phyloP scores from a whole-genome alignment of 345 rosid genomes.

The Citrus sp. region DNA sequence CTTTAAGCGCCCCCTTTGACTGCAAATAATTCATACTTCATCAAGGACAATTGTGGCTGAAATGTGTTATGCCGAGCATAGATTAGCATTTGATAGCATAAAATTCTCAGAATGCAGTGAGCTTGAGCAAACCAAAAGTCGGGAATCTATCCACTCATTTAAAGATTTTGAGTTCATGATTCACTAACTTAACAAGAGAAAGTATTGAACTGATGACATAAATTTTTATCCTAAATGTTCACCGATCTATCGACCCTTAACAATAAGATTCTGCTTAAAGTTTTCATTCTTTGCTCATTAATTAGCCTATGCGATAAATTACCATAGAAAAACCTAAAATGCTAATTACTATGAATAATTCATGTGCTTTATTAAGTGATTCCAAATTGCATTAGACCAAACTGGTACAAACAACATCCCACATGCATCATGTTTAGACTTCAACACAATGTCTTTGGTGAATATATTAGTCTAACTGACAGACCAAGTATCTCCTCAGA shows the following conservation, averaged over 20 bases:
- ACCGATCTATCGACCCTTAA: neutral
- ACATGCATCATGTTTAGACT: neutral
- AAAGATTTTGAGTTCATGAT: neutral
- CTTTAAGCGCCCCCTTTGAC: constrained; percentile 61
- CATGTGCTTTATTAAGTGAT: neutral
- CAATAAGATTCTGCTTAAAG: neutral
- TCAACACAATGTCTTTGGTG: neutral
- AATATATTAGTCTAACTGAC: neutral
- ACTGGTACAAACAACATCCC: neutral
- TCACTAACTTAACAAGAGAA: neutral
- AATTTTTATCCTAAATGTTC: neutral
- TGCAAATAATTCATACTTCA: constrained; percentile 23
- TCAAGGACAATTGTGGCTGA: neutral
- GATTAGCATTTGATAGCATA: neutral
- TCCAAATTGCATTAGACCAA: neutral
- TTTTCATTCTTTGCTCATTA: neutral
- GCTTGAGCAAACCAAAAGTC: neutral
- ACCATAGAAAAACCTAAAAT: neutral
- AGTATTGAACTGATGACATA: neutral
- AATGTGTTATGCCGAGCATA: constrained; percentile 1
- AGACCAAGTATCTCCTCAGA: neutral
- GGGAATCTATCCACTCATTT: neutral
- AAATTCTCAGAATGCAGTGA: neutral
- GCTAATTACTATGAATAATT: neutral
- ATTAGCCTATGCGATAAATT: neutral